These are phyloP conservation scores for Zygotorulaspora chibaensis DNA, from an alignment of 805 yeast species.

Conservation along the genomic window DNA sequence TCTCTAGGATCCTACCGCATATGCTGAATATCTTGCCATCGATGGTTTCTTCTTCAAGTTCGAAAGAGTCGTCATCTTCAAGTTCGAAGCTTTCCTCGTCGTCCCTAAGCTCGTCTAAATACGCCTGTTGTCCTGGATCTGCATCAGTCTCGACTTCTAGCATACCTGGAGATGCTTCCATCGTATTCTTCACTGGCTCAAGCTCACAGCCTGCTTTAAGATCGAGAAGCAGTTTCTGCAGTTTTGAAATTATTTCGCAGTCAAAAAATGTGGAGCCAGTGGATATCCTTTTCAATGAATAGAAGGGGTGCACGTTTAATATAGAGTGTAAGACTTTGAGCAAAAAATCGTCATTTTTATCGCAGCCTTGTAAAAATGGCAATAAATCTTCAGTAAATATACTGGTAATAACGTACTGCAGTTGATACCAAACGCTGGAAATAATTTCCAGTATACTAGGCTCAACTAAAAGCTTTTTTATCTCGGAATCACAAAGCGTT, in stretches of 20 bases:
- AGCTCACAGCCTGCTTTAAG: not conserved
- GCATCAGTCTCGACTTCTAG: conserved; percentile 12
- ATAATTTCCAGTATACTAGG: conserved; percentile 4
- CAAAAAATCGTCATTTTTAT: not conserved
- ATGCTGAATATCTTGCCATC: not conserved
- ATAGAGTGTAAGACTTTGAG: conserved; percentile 3
- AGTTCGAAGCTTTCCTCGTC: conserved; percentile 15
- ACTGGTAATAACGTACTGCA: conserved; percentile 3
- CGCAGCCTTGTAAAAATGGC: conserved; percentile 3
- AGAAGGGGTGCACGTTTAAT: conserved; percentile 8
- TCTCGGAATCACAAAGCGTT: not conserved
- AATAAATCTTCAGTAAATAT: conserved; percentile 6
- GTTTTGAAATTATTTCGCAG: too few species aligned
- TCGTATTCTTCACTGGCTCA: not conserved
- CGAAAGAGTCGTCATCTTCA: conserved; percentile 10
- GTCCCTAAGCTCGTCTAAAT: conserved; percentile 19
- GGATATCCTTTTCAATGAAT: not conserved
- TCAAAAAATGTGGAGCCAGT: too few species aligned
- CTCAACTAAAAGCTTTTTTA: not conserved
- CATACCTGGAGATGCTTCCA: not conserved
- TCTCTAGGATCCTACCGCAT: not conserved
- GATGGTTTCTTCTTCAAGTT: not conserved
- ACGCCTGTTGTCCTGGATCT: conserved; percentile 24
- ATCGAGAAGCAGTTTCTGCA: not conserved
- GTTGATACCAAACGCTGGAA: conserved; percentile 20